phyloP scores from a whole-genome alignment of 148 eudicot genomes.

The Spergularia marina region DNA sequence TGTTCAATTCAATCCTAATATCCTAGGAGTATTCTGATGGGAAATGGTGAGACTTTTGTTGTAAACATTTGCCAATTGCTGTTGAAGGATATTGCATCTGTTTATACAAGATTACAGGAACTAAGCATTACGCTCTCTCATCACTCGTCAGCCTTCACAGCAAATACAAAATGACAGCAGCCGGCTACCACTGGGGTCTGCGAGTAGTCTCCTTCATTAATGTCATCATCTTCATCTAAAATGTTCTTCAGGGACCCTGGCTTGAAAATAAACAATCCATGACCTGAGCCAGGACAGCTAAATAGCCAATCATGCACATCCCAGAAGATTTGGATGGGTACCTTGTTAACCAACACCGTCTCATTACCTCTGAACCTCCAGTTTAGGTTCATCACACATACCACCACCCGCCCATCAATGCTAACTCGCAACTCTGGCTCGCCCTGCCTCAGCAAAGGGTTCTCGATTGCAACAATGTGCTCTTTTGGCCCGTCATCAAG shows the following conservation, averaged over 20 bases:
- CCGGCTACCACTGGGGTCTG: conserved; percentile 1
- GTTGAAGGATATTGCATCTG: too few relatives aligned
- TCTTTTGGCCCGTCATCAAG: conserved; percentile 30
- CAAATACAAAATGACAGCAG: conserved; percentile 33
- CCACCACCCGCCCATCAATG: conserved; percentile 31
- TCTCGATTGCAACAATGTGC: conserved; percentile 26
- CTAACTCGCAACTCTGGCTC: conserved; percentile 30
- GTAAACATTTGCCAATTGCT: not conserved
- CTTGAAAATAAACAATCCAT: conserved; percentile 31
- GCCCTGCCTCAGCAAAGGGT: not conserved
- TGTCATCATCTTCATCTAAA: conserved; percentile 6
- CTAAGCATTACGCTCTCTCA: not conserved
- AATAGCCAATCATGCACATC: conserved; percentile 39
- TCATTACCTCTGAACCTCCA: conserved; percentile 36
- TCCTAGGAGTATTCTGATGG: too few relatives aligned
- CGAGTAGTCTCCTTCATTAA: not conserved
- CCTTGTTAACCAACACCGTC: conserved; percentile 28
- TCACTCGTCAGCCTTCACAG: conserved; percentile 20
- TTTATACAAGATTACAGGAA: not conserved
- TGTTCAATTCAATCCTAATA: not conserved
- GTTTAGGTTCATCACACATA: conserved; percentile 29
- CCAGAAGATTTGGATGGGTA: conserved; percentile 33
- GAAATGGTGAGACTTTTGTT: not conserved
- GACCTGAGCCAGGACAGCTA: conserved; percentile 20
- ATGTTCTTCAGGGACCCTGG: conserved; percentile 24